A percentile compares a stretch with the other conserved stretches of the same genome.
These are phyloP conservation scores for Dactylis glomerata DNA, from an alignment of 176 grass and related monocot species.

Conservation along the genomic window DNA sequence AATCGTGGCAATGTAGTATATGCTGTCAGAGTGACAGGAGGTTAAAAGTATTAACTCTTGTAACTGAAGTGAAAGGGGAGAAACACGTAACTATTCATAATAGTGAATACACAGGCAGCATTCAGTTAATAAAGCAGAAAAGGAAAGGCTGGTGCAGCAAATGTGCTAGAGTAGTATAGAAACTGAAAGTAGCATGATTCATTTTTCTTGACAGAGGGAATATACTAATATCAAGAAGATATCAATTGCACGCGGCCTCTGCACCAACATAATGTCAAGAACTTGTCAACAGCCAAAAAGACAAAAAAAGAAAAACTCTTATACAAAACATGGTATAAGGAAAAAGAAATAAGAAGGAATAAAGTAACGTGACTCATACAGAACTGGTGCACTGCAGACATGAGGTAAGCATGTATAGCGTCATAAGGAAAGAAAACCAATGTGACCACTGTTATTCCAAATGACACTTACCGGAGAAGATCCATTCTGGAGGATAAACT, in stretches of 20 bases:
- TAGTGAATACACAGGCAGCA: neutral
- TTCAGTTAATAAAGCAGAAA: neutral
- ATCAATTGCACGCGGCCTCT: too few relatives aligned
- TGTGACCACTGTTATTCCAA: neutral
- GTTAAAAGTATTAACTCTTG: constrained; percentile 18
- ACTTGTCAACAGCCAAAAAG: too few relatives aligned
- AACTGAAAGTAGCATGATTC: neutral
- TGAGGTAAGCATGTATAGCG: neutral
- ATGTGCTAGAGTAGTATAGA: neutral
- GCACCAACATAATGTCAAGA: too few relatives aligned
- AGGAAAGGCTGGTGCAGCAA: neutral
- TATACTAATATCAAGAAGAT: too few relatives aligned
- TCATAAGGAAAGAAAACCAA: neutral
- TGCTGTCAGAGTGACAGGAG: constrained; percentile 56
- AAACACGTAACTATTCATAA: neutral
- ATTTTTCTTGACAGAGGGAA: too few relatives aligned
- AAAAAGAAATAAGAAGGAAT: too few relatives aligned
- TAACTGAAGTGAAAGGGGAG: constrained; percentile 18
- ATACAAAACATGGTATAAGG: too few relatives aligned
- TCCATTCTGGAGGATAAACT: constrained; percentile 74
- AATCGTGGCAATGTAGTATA: constrained; percentile 97
- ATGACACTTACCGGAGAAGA: constrained; percentile 53
- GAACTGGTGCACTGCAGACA: neutral
- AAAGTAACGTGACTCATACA: neutral
- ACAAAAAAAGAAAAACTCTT: too few relatives aligned